Evolutionary conservation across 2,329 filamentous ascomycete genomes (phyloP), one percentile per base, ranked within the genome.

Genomic region (Ilyonectria robusta): DNA sequence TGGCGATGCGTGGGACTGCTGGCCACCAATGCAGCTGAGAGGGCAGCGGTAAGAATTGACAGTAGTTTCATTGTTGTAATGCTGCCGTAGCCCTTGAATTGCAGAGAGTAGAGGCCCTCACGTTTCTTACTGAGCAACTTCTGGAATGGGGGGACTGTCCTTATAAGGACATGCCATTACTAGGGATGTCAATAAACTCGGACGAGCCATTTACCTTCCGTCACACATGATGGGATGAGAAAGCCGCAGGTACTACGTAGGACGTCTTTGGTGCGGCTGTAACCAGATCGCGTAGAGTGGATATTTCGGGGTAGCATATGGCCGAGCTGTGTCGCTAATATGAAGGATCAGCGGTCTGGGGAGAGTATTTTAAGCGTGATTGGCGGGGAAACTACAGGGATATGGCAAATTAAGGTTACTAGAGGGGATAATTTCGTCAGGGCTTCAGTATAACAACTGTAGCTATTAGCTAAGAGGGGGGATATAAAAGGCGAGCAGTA

Each of bases 241-340:
- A 29, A 55, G 50, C 17, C 15, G 19, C 42, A 21, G n/a, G 4
- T 3, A 8, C 21, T 37, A 53, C 35, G 42, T 33, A 58, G 35
- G 29, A 37, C 21, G 31, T 60, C 62, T 65, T 65, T 65, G 62
- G 62, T 26, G 62, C 62, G 62, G 62, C 35, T 65, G 51, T 26
- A 56, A 23, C 4, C 31, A 31, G 47, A 53, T 56, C 17, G 15
- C 50, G 23, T 26, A 35, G 37, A 61, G 56, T 50, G 44, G 62
- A 51, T 35, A 51, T 23, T 29, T 51, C 26, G 57, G 62, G 35
- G 50, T 37, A 61, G 56, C 29, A 4, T 29, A 17, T 42, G 26
- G 47, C 57, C 51, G 56, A 60, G 56, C 42, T 26, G 48, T 15
- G 10, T 62, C 26, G 42, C 29, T 13, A 9, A 31, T 55, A 37